Base-by-base conservation (phyloP, 2,329 filamentous ascomycete genomes). In the Diaporthe longicolla region DNA sequence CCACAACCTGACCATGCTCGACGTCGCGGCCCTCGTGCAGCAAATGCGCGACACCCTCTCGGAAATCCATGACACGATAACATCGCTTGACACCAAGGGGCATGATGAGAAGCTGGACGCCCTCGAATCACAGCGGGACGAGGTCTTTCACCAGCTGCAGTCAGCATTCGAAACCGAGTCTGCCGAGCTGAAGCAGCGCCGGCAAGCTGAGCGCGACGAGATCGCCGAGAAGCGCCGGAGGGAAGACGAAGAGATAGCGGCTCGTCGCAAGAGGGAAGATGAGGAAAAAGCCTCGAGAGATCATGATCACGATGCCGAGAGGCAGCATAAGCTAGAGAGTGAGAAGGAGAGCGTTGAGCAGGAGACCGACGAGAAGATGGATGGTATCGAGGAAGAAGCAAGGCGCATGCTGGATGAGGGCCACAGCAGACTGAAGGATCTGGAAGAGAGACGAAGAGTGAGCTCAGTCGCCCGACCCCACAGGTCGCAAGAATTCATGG, bases 11-110 rank as follows among this genome's bases (percentile, higher is more conserved):
- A 65, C 63, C 10, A 81, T 81, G 78, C 72, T 63, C 24, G 82
- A 85, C 72, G 82, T 85, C 74, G 80, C 82, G 19, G 75, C 79
- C 57, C 83, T 86, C 61, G 81, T 86, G 76, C 78, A 81, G 75
- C 82, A 85, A 77, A 84, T 87, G 83, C 83, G 82, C 75, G 82
- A 85, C 70, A 85, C 82, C 26, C 79, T 87, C 58, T 81, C 82
- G 0, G 79, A 80, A 21, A 85, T 87, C 73, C 82, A 83, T 73
- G 73, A 70, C 37, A 83, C 84, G 29, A 77, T 86, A 45, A 78
- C 80, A 17, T 78, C 80, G 1, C 78, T 86, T 26, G 79, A 82
- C 15, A 78, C 78, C 1, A 77, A 79, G 9, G 75, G 79, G 11
- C 83, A 85, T 74, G 79, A 84, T 65, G 76, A 80, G 2, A 80